Base-by-base conservation (phyloP, 1,139 yeast genomes). In the Eremothecium sinecaudum region DNA sequence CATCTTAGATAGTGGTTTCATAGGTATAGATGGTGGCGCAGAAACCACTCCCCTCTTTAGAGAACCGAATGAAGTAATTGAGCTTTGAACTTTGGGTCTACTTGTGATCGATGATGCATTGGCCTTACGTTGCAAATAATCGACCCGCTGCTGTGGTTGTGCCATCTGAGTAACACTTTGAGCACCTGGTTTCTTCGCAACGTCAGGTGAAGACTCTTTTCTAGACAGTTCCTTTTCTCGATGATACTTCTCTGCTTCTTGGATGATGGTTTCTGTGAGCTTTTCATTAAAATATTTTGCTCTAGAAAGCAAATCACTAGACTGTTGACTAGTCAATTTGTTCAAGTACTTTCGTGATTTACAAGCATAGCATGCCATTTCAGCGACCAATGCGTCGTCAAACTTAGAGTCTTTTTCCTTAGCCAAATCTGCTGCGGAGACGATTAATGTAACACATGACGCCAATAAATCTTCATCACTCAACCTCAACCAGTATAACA, bases 401-500 rank as follows among this genome's bases (percentile, higher is more conserved):
- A 78, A 63, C 2, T 51, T 51, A 29, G 75, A 61, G n/a, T 64
- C 46, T 32, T 72, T 59, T 26, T 72, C 76, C 18, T 61, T 59
- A 1, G 86, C 80, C 34, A 80, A 57, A 44, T 75, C 80, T 34
- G 83, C 64, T 0, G 84, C 77, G 33, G 71, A 69, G 36, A 76
- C 69, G 8, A 82, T 82, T 39, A 83, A 64, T 20, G 67, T 69
- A 9, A 83, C 87, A 62, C 94, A 83, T 1, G 86, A 71, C 24
- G 73, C 74, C 30, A 86, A 64, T 29, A 87, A 63, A 2, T 84
- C 78, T 8, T 72, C 64, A 58, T 87, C 96, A 37, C 87, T 84
- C 33, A 87, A 63, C 41, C 93, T 67, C 24, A 87, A 63, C 92
- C 96, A 82, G 23, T 75, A 76, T 31, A 82, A 66, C 62, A 81